These are phyloP conservation scores for Chiua virens DNA, from an alignment of 768 basidiomycete species.

Conservation along the genomic window DNA sequence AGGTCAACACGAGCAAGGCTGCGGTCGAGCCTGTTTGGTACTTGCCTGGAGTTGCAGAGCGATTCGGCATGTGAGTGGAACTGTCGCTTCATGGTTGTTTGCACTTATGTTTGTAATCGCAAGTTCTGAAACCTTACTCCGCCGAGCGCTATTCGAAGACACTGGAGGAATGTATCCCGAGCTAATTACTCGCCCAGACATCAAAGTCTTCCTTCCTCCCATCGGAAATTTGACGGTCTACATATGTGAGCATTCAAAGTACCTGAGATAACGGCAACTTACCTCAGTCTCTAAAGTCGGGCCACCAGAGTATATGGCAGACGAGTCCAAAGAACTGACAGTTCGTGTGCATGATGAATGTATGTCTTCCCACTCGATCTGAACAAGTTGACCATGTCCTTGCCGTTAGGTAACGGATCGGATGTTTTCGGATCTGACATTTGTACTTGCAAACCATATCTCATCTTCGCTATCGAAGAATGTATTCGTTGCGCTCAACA, in stretches of 20 bases:
- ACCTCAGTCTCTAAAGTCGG: conserved; percentile 54
- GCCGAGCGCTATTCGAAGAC: conserved; percentile 94
- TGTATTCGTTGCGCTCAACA: conserved; percentile 80
- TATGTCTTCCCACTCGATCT: conserved; percentile 29
- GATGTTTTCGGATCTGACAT: conserved; percentile 96
- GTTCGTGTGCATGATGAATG: conserved; percentile 95
- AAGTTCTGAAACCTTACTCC: conserved; percentile 80
- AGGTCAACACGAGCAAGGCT: conserved; percentile 87
- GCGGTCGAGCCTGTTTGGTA: conserved; percentile 98
- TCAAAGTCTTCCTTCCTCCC: conserved; percentile 94
- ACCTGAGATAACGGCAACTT: not conserved
- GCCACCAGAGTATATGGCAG: conserved; percentile 72
- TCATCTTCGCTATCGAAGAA: conserved; percentile 91
- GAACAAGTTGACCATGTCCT: not conserved
- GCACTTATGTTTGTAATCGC: not conserved
- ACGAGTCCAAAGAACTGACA: conserved; percentile 78
- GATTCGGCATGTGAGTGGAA: conserved; percentile 82
- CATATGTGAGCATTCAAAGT: conserved; percentile 58
- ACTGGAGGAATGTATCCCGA: conserved; percentile 97
- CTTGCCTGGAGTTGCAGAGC: conserved; percentile 87
- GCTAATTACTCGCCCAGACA: conserved; percentile 90
- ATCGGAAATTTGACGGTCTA: conserved; percentile 92
- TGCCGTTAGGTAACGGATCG: conserved; percentile 73
- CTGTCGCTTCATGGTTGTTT: not conserved
- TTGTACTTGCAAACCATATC: conserved; percentile 91